phyloP scores from a whole-genome alignment of 2,329 filamentous ascomycete species.

The Sporothrix variecibatus region DNA sequence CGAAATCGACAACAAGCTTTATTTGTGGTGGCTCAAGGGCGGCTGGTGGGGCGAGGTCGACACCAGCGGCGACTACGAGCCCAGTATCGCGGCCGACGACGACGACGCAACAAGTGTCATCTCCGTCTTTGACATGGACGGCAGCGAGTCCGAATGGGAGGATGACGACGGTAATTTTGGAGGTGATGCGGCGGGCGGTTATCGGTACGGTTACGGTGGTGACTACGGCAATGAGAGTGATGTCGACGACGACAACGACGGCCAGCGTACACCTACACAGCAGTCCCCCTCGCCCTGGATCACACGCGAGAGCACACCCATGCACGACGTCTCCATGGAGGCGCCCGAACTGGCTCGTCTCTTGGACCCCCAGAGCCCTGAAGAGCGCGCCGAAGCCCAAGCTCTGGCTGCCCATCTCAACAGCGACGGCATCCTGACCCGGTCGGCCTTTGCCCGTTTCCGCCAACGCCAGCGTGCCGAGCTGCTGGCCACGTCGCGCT shows the following conservation, averaged over 20 bases:
- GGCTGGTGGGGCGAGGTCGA: conserved; percentile 86
- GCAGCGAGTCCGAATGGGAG: conserved; percentile 37
- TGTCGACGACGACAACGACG: conserved; percentile 40
- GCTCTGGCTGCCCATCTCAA: conserved; percentile 78
- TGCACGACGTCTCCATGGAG: conserved; percentile 64
- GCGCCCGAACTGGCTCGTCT: conserved; percentile 73
- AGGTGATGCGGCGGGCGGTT: conserved; percentile 45
- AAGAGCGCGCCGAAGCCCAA: conserved; percentile 78
- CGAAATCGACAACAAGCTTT: conserved; percentile 72
- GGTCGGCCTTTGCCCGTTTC: conserved; percentile 71
- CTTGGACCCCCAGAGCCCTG: conserved; percentile 74
- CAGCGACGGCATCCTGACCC: conserved; percentile 73
- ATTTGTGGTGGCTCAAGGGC: conserved; percentile 80
- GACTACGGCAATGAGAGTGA: conserved; percentile 37
- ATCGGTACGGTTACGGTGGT: conserved; percentile 53
- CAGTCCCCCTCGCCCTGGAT: conserved; percentile 30
- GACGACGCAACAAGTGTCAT: conserved; percentile 80
- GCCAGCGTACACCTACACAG: conserved; percentile 64
- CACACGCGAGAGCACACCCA: conserved; percentile 57
- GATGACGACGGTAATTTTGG: conserved; percentile 47
- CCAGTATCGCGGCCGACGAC: conserved; percentile 58
- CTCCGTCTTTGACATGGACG: conserved; percentile 53
- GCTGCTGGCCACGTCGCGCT: conserved; percentile 52
- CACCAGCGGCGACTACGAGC: conserved; percentile 74
- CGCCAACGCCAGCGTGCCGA: conserved; percentile 69